These are phyloP conservation scores for Podila minutissima DNA, from an alignment of 192 early-diverging fungal species.

Conservation along the genomic window DNA sequence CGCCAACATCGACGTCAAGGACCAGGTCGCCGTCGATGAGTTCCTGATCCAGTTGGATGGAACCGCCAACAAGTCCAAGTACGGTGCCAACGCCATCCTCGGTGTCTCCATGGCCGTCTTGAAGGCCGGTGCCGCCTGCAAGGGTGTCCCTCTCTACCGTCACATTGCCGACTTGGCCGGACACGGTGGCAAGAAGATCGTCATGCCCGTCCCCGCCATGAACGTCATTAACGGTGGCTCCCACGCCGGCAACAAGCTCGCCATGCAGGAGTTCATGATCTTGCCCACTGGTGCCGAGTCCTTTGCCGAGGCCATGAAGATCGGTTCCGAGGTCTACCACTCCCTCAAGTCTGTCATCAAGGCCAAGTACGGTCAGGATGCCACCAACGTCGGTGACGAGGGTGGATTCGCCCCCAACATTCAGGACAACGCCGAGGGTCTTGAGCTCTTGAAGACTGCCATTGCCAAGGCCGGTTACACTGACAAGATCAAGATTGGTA, in stretches of 20 bases:
- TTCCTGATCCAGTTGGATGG: conserved; percentile 95
- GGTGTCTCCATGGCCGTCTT: conserved; percentile 97
- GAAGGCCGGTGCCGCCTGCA: conserved; percentile 95
- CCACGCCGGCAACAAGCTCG: conserved; percentile 99
- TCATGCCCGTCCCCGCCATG: conserved; percentile 96
- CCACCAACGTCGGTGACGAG: conserved; percentile 99
- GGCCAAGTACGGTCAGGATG: conserved; percentile 98
- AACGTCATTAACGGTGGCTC: conserved; percentile 99
- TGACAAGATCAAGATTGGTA: conserved; percentile 95
- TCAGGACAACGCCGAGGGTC: conserved; percentile 95
- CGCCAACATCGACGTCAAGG: conserved; percentile 82
- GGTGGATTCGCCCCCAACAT: conserved; percentile 99
- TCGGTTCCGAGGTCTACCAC: conserved; percentile 98
- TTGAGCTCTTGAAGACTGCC: conserved; percentile 89
- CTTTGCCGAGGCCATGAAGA: conserved; percentile 97
- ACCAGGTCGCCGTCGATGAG: conserved; percentile 91
- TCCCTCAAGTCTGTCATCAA: conserved; percentile 96
- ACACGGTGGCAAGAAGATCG: conserved; percentile 80
- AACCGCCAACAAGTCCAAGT: conserved; percentile 94
- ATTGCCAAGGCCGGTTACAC: conserved; percentile 97
- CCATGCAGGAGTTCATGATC: conserved; percentile 99
- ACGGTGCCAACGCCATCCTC: conserved; percentile 98
- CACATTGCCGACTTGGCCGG: conserved; percentile 93
- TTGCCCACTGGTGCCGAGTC: conserved; percentile 92
- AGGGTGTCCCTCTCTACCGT: conserved; percentile 93